Evolutionary conservation across 164 flowering plant species (phyloP).

Genomic region (Stephania japonica): DNA sequence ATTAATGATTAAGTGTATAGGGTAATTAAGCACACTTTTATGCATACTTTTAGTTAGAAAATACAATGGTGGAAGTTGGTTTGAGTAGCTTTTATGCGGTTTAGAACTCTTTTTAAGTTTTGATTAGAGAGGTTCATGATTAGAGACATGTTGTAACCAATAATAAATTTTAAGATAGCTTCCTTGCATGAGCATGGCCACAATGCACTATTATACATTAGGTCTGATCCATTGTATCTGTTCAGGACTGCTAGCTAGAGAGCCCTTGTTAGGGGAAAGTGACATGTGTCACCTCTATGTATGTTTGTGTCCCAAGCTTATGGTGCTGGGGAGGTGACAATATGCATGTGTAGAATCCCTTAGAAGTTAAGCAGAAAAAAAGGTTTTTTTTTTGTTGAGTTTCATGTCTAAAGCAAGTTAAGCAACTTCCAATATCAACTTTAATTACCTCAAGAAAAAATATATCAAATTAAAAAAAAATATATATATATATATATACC

Average conservation of each 20-base stretch:
- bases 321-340: neutral
- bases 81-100: constrained; percentile 5
- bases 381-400: too few species aligned
- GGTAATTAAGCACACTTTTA: constrained; percentile 2
- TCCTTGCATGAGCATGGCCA: neutral
- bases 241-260: neutral
- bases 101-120: constrained; percentile 5
- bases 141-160: constrained; percentile 24
- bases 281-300: neutral
- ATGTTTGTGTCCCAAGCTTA: neutral
- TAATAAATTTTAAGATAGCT: neutral
- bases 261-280: constrained; percentile 1
- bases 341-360: neutral
- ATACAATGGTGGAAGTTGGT: constrained; percentile 8
- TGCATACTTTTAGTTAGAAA: neutral
- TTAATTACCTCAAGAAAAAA: too few species aligned
- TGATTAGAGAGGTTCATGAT: constrained; percentile 23
- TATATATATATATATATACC: too few species aligned
- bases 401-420: too few species aligned
- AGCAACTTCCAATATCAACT: too few species aligned
- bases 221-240: constrained; percentile 1
- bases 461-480: too few species aligned
- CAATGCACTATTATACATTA: neutral
- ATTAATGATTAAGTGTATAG: constrained; percentile 13
- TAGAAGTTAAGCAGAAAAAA: too few species aligned